Evolutionary conservation across 2,329 filamentous ascomycete genomes (phyloP), one percentile per base, ranked within the genome.

Genomic region (Pestalotiopsis sp.): DNA sequence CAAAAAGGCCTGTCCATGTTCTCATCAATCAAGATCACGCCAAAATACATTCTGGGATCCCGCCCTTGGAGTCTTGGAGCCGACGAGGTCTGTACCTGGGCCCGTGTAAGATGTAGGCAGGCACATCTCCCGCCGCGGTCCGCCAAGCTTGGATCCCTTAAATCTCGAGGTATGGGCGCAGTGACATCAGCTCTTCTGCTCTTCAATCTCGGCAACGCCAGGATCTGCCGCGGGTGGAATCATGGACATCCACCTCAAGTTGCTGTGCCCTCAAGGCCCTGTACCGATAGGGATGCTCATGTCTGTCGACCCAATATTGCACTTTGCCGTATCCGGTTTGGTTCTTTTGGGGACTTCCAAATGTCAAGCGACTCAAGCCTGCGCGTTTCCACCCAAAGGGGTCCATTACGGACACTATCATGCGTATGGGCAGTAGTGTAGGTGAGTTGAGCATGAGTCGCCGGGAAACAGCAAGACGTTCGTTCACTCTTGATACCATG

Each of bases 141-240:
- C 68, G 65, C 45, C 39, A 52, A 68, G 61, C 52, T 64, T 38
- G 66, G 60, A 14, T 49, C 27, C 20, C 45, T 49, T 65, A 20
- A 45, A 23, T 59, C 52, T 49, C 45, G 20, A 66, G 61, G 56
- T 38, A 69, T 68, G n/a, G 27, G 23, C 31, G 20, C 58, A 36
- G 63, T 70, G 68, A 68, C 66, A 68, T 70, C 66, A 68, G 59
- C 49, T 67, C 57, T 14, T 23, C 20, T 64, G 17, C 56, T 68
- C 61, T 39, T 41, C 68, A 66, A 66, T 70, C 56, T 70, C 68
- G 68, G 68, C 56, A 59, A 70, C 66, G 66, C 68, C 68, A 68
- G 45, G 64, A 67, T 64, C 20, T 45, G 31, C 59, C 36, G 59
- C 31, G 25, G 31, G 31, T 39, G 31, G 23, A n/a, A 27, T 27